Evolutionary conservation across 2,329 filamentous ascomycete genomes (phyloP).

Genomic region (Colletotrichum cordylinicola): DNA sequence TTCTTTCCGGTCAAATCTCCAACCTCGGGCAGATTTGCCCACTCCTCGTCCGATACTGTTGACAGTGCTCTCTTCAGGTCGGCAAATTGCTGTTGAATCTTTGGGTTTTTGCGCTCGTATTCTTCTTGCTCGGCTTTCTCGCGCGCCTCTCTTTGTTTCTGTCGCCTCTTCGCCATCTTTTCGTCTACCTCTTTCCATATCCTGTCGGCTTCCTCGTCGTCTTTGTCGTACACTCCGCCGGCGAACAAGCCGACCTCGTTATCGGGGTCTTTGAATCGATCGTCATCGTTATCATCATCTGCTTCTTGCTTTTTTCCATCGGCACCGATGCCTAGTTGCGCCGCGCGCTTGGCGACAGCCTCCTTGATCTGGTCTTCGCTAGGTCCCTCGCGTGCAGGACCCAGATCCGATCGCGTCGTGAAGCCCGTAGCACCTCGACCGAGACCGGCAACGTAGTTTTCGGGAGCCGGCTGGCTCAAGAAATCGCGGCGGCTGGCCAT

Average conservation of each 20-base stretch:
- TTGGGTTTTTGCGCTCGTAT: conserved; percentile 96
- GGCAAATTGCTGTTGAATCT: conserved; percentile 97
- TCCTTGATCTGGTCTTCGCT: conserved; percentile 99
- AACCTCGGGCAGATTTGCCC: conserved; percentile 93
- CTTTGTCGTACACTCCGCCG: conserved; percentile 93
- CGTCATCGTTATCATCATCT: conserved; percentile 75
- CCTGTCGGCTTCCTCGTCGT: conserved; percentile 95
- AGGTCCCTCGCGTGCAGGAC: conserved; percentile 91
- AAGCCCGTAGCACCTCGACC: conserved; percentile 98
- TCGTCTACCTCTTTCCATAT: conserved; percentile 97
- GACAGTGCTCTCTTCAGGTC: conserved; percentile 91
- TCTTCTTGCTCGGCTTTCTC: conserved; percentile 91
- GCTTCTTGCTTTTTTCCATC: conserved; percentile 75
- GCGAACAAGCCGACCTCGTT: conserved; percentile 97
- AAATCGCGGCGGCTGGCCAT: conserved; percentile 80
- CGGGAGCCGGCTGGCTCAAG: conserved; percentile 81
- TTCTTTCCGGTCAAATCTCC: conserved; percentile 97
- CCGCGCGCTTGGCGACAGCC: conserved; percentile 91
- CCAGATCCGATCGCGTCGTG: conserved; percentile 95
- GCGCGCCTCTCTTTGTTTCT: conserved; percentile 90
- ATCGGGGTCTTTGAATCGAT: conserved; percentile 92
- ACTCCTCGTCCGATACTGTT: conserved; percentile 91
- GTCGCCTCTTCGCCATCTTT: conserved; percentile 91
- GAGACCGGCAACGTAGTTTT: conserved; percentile 93
- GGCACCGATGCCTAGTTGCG: conserved; percentile 75